These are phyloP conservation scores for Hyphodiscus sp. DNA, from an alignment of 2,329 filamentous ascomycete genomes.

Conservation along the genomic window DNA sequence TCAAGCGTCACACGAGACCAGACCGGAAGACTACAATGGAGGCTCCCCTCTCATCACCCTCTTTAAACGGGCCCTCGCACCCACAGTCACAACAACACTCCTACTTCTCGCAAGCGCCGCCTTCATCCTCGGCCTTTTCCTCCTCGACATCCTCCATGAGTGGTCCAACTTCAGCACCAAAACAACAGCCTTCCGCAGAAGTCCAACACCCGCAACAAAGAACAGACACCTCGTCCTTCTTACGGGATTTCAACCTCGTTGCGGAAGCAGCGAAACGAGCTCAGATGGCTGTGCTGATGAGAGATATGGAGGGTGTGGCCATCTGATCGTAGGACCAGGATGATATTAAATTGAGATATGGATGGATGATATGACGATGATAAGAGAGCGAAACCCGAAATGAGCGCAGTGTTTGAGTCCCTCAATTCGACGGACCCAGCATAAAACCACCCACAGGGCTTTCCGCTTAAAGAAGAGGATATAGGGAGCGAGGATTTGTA, in stretches of 20 bases:
- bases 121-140: conserved; percentile 19
- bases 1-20: not conserved
- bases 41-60: not conserved
- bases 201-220: conserved; percentile 27
- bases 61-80: not conserved
- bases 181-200: conserved; percentile 10
- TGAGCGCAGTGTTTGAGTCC: not conserved
- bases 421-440: not conserved
- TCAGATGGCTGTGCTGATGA: conserved; percentile 81
- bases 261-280: conserved; percentile 91
- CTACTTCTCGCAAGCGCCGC: conserved; percentile 17
- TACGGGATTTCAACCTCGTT: conserved; percentile 77
- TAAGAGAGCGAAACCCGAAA: not conserved
- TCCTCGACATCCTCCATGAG: conserved; percentile 12
- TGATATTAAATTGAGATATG: not conserved
- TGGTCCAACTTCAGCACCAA: conserved; percentile 17
- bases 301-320: conserved; percentile 63
- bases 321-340: conserved; percentile 11
- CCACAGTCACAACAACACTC: not conserved
- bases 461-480: not conserved
- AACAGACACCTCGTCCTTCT: conserved; percentile 54
- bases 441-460: not conserved
- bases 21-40: not conserved
- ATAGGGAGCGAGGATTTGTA: not conserved
- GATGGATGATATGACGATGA: not conserved